Conservation (phyloP, 2,329 filamentous ascomycete genomes). For the Emmonsiellopsis sp. region DNA sequence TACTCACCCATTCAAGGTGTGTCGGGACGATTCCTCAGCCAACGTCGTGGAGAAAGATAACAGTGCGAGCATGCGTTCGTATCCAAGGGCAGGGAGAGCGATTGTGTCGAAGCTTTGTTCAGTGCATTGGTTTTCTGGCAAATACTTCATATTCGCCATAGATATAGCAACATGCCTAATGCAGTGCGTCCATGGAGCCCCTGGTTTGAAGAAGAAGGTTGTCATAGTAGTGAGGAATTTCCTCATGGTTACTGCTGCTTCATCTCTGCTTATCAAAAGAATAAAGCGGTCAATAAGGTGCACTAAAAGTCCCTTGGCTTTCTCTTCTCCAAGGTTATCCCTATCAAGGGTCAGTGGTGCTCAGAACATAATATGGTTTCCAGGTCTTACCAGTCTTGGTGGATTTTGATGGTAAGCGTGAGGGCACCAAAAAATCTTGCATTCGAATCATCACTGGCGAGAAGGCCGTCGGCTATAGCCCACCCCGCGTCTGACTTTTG, state of each 20-base stretch:
- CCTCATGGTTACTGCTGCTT: slow-evolving; percentile 34
- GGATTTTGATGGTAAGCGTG: slow-evolving; percentile 89
- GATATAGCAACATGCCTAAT: slow-evolving; percentile 30
- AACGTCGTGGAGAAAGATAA: slow-evolving; percentile 32
- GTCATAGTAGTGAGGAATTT: slow-evolving; percentile 39
- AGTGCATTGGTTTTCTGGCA: slow-evolving; percentile 25
- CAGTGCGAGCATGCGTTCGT: slow-evolving; percentile 26
- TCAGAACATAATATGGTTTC: background rate
- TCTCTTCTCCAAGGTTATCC: slow-evolving; percentile 27
- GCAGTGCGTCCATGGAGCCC: slow-evolving; percentile 29
- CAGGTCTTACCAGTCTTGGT: slow-evolving; percentile 63
- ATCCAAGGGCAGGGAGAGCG: slow-evolving; percentile 28
- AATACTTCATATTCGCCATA: slow-evolving; percentile 28
- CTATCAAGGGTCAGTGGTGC: slow-evolving; percentile 14
- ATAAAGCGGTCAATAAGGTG: slow-evolving; percentile 37
- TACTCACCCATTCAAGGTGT: slow-evolving; percentile 8
- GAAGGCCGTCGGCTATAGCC: slow-evolving; percentile 70
- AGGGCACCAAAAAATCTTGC: slow-evolving; percentile 87
- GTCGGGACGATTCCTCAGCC: slow-evolving; percentile 29
- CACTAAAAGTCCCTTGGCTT: slow-evolving; percentile 27
- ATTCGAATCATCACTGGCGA: slow-evolving; percentile 60
- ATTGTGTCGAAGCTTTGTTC: slow-evolving; percentile 21
- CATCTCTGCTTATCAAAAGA: slow-evolving; percentile 28
- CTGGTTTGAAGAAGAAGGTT: slow-evolving; percentile 34
- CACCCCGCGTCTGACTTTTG: slow-evolving; percentile 77